Conservation (phyloP, 2,329 filamentous ascomycete genomes). For the Calonectria naviculata region DNA sequence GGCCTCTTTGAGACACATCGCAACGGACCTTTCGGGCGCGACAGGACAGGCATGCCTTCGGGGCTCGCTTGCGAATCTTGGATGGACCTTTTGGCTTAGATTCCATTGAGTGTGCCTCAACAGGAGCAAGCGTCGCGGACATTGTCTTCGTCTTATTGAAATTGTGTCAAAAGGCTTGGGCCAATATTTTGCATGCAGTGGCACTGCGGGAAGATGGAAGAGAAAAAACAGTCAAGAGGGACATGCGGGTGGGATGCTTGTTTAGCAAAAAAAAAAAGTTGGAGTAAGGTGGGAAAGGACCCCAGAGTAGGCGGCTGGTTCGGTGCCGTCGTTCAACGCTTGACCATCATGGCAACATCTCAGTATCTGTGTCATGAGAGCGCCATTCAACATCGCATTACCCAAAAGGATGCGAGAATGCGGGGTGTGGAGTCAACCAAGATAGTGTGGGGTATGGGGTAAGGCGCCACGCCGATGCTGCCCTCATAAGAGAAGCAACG, state of each 20-base stretch:
- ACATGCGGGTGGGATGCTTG: constrained; percentile 12
- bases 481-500: background rate
- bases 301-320: background rate
- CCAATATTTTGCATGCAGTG: background rate
- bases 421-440: constrained; percentile 36
- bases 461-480: background rate
- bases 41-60: constrained; percentile 64
- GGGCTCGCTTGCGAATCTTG: constrained; percentile 57
- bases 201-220: constrained; percentile 1
- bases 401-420: constrained; percentile 24
- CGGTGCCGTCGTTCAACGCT: background rate
- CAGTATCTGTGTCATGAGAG: background rate
- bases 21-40: constrained; percentile 63
- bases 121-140: constrained; percentile 19
- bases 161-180: background rate
- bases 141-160: background rate
- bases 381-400: background rate
- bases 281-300: constrained; percentile 17
- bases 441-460: constrained; percentile 29
- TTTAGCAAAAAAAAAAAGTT: constrained; percentile 18
- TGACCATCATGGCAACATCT: constrained; percentile 1
- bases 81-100: constrained; percentile 44
- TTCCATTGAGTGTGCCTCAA: constrained; percentile 34
- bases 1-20: constrained; percentile 60
- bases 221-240: constrained; percentile 9